Evolutionary conservation across 352 stramenopile genomes (phyloP), one percentile per base, ranked within the genome.

Genomic region (Phytophthora hybrid): DNA sequence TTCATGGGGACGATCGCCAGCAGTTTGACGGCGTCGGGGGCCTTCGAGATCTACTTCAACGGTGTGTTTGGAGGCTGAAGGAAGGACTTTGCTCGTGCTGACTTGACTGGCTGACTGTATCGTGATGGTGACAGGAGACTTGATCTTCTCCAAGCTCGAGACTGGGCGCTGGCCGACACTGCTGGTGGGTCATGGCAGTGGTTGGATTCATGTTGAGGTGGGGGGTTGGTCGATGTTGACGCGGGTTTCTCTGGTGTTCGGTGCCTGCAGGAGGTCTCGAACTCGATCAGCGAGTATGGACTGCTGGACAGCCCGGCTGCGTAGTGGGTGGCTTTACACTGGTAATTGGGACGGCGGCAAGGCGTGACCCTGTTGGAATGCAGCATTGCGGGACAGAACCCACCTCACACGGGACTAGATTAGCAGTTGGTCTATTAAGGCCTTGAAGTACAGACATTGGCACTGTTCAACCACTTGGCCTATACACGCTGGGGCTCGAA

Each of bases 11-110:
- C 81, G 0, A 39, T 89, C 11, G 89, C 89, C 4, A 88, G 90
- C 60, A 79, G 75, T 18, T 79, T 96, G 57, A 73, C 91, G 51
- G 85, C 89, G 13, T 86, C 87, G 1, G 89, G 89, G 11, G 89
- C 87, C 9, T 96, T 96, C 26, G 89, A 96, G 75, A 85, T 96
- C 32, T 93, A 87, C 66, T 93, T 91, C 49, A 94, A 96, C 59
- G 83, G 89, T 96, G 52, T 0, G 59, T 53, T 57, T n/a, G 19
- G 21, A 3, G 3, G 29, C 18, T 11, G 52, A 14, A 23, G 18
- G 21, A 23, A 57, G n/a, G 26, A 4, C 64, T 8, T 58, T 41
- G 34, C 37, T 6, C 4, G 37, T 44, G 37, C 37, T 18, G 11
- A 16, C 6, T 61, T 9, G 63, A 14, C 8, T 37, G 63, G n/a